A percentile compares a stretch with the other conserved stretches of the same genome.
phyloP scores from a whole-genome alignment of 306 rosid species.

The Fragaria vesca region DNA sequence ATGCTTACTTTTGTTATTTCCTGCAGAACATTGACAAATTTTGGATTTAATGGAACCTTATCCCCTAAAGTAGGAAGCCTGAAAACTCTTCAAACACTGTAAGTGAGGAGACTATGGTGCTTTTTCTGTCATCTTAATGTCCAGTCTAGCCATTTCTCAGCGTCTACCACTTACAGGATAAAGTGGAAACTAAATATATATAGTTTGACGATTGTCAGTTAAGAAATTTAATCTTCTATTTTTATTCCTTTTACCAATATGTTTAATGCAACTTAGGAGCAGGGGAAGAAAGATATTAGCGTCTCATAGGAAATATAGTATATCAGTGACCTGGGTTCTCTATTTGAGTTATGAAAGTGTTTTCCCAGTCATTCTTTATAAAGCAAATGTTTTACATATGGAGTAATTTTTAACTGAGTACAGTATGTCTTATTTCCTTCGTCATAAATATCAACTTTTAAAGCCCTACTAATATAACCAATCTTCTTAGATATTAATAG shows the following conservation, averaged over 20 bases:
- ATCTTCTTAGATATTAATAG: not conserved
- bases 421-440: not conserved
- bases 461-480: not conserved
- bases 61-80: conserved; percentile 71
- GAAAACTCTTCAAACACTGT: conserved; percentile 64
- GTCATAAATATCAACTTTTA: not conserved
- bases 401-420: not conserved
- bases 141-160: not conserved
- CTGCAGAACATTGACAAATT: conserved; percentile 76
- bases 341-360: not conserved
- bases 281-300: not conserved
- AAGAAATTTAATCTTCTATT: not conserved
- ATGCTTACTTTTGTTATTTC: conserved; percentile 29
- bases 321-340: not conserved
- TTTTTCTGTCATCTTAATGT: not conserved
- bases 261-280: not conserved
- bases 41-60: conserved; percentile 82
- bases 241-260: conserved; percentile 2
- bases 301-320: not conserved
- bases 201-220: not conserved
- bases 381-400: not conserved
- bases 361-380: not conserved
- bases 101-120: conserved; percentile 39
- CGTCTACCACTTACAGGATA: not conserved
- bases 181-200: not conserved